These are phyloP conservation scores for Trichoderma reesei DNA, from an alignment of 495 filamentous ascomycete genomes.

Conservation along the genomic window DNA sequence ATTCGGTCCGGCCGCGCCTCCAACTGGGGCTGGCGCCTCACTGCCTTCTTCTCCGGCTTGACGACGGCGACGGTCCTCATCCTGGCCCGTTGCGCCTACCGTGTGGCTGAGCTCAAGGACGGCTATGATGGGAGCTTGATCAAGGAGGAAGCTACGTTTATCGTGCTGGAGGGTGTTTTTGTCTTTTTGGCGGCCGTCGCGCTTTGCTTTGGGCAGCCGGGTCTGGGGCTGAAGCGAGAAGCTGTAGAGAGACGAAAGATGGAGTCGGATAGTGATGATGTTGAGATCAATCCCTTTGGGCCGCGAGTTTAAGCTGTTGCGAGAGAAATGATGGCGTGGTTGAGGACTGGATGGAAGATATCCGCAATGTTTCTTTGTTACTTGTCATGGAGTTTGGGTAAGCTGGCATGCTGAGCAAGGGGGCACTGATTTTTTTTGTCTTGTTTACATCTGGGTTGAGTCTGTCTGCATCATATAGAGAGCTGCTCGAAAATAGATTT, in stretches of 20 bases:
- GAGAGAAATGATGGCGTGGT: background rate
- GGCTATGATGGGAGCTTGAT: slow-evolving; percentile 36
- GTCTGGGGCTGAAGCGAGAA: slow-evolving; percentile 5
- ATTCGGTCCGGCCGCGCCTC: slow-evolving; percentile 8
- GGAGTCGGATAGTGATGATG: background rate
- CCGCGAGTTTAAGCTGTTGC: background rate
- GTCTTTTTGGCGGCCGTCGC: slow-evolving; percentile 1
- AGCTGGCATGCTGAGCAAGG: too few species aligned
- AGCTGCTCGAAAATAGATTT: too few species aligned
- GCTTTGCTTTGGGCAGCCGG: slow-evolving; percentile 10
- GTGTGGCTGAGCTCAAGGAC: slow-evolving; percentile 39
- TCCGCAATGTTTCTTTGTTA: background rate
- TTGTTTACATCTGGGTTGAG: too few species aligned
- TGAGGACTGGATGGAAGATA: background rate
- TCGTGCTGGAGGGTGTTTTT: slow-evolving; percentile 38
- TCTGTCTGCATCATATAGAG: too few species aligned
- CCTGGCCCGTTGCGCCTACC: slow-evolving; percentile 34
- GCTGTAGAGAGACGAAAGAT: background rate
- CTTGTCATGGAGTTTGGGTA: too few species aligned
- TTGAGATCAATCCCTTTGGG: background rate
- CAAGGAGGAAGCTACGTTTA: slow-evolving; percentile 33
- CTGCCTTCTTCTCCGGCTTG: slow-evolving; percentile 33
- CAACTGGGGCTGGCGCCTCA: slow-evolving; percentile 17
- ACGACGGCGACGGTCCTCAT: slow-evolving; percentile 31
- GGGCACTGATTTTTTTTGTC: too few species aligned